phyloP scores from a whole-genome alignment of 768 basidiomycete genomes.

The Mycena polygramma region DNA sequence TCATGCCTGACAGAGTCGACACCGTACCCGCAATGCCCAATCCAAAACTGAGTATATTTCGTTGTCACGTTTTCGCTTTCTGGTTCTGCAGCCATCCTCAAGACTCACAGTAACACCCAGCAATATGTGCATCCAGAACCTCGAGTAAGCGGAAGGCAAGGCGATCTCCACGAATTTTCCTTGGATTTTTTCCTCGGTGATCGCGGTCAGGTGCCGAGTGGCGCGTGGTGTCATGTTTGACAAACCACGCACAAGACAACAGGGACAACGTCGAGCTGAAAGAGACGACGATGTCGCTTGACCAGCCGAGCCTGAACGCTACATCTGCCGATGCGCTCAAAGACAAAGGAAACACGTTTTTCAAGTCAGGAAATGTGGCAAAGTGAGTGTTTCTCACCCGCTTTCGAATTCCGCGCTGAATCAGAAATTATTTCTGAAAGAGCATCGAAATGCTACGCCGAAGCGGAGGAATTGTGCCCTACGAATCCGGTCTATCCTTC shows the following conservation, averaged over 20 bases:
- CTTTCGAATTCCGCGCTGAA: neutral
- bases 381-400: slow-evolving; percentile 1
- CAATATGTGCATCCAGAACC: neutral
- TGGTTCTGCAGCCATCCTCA: too few relatives aligned
- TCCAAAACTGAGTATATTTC: too few relatives aligned
- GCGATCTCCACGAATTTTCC: too few relatives aligned
- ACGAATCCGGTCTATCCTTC: slow-evolving; percentile 14
- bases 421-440: neutral
- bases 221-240: slow-evolving; percentile 16
- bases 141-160: too few relatives aligned
- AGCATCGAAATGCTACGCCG: slow-evolving; percentile 23
- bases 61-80: too few relatives aligned
- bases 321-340: slow-evolving; percentile 16
- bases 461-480: slow-evolving; percentile 17
- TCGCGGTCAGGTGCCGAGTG: slow-evolving; percentile 27
- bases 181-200: neutral
- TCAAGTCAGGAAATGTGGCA: slow-evolving; percentile 14
- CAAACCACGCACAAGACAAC: neutral
- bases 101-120: too few relatives aligned
- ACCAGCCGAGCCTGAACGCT: neutral
- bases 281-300: slow-evolving; percentile 1
- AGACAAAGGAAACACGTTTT: slow-evolving; percentile 16
- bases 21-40: too few relatives aligned
- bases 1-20: too few relatives aligned
- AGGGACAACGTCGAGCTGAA: neutral